Base-by-base conservation (phyloP, 805 yeast genomes). In the Ogataea pignaliae region DNA sequence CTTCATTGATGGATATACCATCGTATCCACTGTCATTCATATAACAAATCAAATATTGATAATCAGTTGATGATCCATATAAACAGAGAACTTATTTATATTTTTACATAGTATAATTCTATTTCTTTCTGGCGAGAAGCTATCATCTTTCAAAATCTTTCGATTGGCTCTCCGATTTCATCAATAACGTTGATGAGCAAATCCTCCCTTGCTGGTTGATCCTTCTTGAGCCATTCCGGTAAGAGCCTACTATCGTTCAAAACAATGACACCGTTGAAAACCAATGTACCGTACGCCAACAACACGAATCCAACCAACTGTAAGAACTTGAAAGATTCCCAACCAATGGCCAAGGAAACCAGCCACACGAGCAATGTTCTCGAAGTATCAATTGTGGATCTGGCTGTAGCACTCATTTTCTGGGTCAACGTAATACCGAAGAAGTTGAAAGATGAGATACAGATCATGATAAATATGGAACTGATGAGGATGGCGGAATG, bases 331-430 rank as follows among this genome's bases (percentile, higher is more conserved):
- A 85, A 86, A 1, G 70, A 54, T 61, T 86, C 93, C 95, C 93
- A 86, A 3, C 91, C 93, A 50, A 85, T 55, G 17, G 63, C 41
- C 40, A 86, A 65, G 0, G 93, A 86, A 9, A 83, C 75, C 1
- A 81, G 33, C 95, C 95, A 86, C 14, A 86, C 90, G 26, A 83
- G 63, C 18, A 85, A 63, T 0, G 93, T 85, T 51, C 95, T 72
- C 46, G 85, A 81, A 0, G 89, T 81, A 56, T 86, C 95, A 40
- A 86, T 76, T 2, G 93, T 86, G 17, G 88, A 80, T 56, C 93
- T 71, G 2, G 90, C 73, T 1, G 95, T 85, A 30, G 95, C 93
- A 41, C 85, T 80, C 39, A 85, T 58, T 37, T 66, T 64, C 40
- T 76, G 71, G 2, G 95, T 86, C 33, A 86, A 66, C 9, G 87